These are phyloP conservation scores for Stellera chamaejasme DNA, from an alignment of 345 rosid species.

Conservation along the genomic window DNA sequence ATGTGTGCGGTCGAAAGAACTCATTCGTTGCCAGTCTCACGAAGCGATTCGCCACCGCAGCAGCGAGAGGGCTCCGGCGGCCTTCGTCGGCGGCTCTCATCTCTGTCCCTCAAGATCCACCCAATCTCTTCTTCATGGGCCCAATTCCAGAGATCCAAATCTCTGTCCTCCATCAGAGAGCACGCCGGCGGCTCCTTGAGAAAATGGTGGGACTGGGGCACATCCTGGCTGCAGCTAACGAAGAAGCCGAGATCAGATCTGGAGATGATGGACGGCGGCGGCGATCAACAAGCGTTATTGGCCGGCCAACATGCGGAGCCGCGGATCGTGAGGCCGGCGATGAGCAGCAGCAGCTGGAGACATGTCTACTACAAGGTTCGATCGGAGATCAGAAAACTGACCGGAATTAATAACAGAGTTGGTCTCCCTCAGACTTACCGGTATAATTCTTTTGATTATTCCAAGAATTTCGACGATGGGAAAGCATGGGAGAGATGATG, in stretches of 20 bases:
- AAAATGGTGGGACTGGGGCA: conserved; percentile 85
- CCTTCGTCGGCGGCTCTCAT: conserved; percentile 14
- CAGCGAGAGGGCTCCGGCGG: conserved; percentile 27
- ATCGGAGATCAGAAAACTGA: conserved; percentile 42
- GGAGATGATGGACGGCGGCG: conserved; percentile 64
- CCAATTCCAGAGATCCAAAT: conserved; percentile 45
- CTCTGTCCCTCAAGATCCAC: conserved; percentile 50
- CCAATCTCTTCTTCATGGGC: conserved; percentile 36
- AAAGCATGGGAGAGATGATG: not conserved
- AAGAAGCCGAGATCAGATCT: conserved; percentile 65
- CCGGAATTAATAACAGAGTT: conserved; percentile 38
- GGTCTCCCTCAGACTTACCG: conserved; percentile 55
- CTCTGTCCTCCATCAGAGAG: conserved; percentile 53
- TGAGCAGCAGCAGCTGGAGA: conserved; percentile 56
- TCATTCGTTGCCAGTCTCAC: conserved; percentile 46
- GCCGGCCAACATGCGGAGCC: conserved; percentile 30
- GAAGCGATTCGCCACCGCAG: conserved; percentile 13
- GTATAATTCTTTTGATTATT: conserved; percentile 28
- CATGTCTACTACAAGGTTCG: conserved; percentile 70
- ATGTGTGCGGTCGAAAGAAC: conserved; percentile 27
- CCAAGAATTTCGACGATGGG: conserved; percentile 38
- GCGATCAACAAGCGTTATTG: conserved; percentile 26
- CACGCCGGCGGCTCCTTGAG: conserved; percentile 46
- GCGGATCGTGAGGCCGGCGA: no score
- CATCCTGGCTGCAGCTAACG: conserved; percentile 75